These are phyloP conservation scores for Gossypium armourianum DNA, from an alignment of 441 rosid species.

Conservation along the genomic window DNA sequence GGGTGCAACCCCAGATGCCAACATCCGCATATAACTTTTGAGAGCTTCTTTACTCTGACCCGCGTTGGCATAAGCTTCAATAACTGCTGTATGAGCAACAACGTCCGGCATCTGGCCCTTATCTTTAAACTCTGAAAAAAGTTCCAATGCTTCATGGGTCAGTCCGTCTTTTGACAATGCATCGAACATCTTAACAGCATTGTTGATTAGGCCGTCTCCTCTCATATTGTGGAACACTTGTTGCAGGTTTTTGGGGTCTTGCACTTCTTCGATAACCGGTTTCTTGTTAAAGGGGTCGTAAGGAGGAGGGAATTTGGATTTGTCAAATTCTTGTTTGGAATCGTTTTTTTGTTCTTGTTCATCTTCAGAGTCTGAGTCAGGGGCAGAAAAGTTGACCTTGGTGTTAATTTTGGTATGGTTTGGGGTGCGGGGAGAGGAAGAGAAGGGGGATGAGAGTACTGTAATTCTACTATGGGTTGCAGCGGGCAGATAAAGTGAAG, in stretches of 20 bases:
- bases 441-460: slow-evolving; percentile 12
- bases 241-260: slow-evolving; percentile 55
- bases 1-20: slow-evolving; percentile 49
- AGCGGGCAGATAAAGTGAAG: background rate
- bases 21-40: slow-evolving; percentile 51
- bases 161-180: slow-evolving; percentile 62
- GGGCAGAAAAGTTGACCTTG: slow-evolving; percentile 52
- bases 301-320: slow-evolving; percentile 45
- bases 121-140: slow-evolving; percentile 55
- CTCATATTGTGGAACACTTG: slow-evolving; percentile 53
- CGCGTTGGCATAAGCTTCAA: slow-evolving; percentile 61
- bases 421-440: slow-evolving; percentile 21
- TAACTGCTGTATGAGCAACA: slow-evolving; percentile 51
- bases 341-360: slow-evolving; percentile 19
- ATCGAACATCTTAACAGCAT: slow-evolving; percentile 76
- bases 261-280: slow-evolving; percentile 32
- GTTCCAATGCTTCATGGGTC: slow-evolving; percentile 59
- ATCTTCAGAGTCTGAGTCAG: slow-evolving; percentile 40
- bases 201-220: slow-evolving; percentile 36
- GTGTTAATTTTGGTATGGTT: slow-evolving; percentile 28
- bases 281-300: slow-evolving; percentile 51
- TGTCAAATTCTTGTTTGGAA: slow-evolving; percentile 10
- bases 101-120: slow-evolving; percentile 61
- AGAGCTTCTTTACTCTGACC: slow-evolving; percentile 51
- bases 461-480: background rate